Conservation (phyloP, 352 stramenopile genomes). For the Globisporangium rhizosaccharum region DNA sequence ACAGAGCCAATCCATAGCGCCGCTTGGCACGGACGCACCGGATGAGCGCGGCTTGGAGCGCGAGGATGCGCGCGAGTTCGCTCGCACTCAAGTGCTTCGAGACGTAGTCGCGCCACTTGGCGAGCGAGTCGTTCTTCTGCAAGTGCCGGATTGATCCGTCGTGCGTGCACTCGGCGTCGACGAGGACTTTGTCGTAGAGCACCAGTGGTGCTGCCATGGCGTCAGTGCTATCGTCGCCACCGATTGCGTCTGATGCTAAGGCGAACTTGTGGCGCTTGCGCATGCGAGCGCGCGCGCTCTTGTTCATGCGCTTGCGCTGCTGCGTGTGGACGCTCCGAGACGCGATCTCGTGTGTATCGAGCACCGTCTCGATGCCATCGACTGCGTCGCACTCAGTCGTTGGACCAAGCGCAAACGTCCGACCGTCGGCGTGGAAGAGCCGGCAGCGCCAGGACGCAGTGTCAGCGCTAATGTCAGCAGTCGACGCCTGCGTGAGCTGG, state of each 20-base stretch:
- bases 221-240: background rate
- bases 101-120: slow-evolving; percentile 78
- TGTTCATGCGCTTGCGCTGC: slow-evolving; percentile 89
- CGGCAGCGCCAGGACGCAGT: slow-evolving; percentile 48
- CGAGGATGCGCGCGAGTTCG: slow-evolving; percentile 53
- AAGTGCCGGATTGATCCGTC: slow-evolving; percentile 92
- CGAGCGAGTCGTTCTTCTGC: slow-evolving; percentile 54
- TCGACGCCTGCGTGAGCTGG: slow-evolving; percentile 47
- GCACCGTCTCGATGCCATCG: slow-evolving; percentile 40
- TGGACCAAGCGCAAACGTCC: slow-evolving; percentile 54
- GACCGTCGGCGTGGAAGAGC: slow-evolving; percentile 78
- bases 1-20: background rate
- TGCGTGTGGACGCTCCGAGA: slow-evolving; percentile 23
- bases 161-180: slow-evolving; percentile 95
- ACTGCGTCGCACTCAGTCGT: slow-evolving; percentile 34
- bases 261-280: slow-evolving; percentile 22
- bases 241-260: too few species aligned
- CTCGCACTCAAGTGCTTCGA: slow-evolving; percentile 47
- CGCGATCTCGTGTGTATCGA: slow-evolving; percentile 67
- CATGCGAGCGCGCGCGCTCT: slow-evolving; percentile 69
- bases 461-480: background rate
- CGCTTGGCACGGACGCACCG: slow-evolving; percentile 11
- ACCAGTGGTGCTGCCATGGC: slow-evolving; percentile 5
- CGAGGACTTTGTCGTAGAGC: slow-evolving; percentile 92
- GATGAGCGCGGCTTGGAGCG: slow-evolving; percentile 58